phyloP scores from a whole-genome alignment of 768 basidiomycete species.

The Paxillus involutus region DNA sequence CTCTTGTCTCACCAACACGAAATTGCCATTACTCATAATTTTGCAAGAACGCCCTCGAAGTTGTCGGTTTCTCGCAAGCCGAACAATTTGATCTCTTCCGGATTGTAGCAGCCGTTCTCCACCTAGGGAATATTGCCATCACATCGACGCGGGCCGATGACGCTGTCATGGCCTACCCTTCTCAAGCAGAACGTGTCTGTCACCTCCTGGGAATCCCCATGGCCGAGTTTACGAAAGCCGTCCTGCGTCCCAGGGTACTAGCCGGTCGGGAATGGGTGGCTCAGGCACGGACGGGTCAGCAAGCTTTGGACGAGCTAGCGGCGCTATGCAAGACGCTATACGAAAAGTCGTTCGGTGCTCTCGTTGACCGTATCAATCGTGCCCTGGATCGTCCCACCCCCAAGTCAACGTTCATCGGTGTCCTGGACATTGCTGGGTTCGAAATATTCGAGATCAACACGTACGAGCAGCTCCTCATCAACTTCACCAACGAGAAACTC shows the following conservation, averaged over 20 bases:
- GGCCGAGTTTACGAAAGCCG: constrained; percentile 83
- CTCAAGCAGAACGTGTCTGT: constrained; percentile 87
- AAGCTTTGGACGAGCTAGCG: constrained; percentile 89
- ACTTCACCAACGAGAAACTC: constrained; percentile 97
- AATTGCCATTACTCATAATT: constrained; percentile 4
- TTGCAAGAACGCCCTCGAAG: constrained; percentile 72
- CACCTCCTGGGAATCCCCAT: constrained; percentile 89
- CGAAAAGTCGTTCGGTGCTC: constrained; percentile 91
- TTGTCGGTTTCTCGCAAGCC: constrained; percentile 80
- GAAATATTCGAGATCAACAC: constrained; percentile 95
- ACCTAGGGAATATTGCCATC: constrained; percentile 91
- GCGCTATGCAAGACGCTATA: constrained; percentile 94
- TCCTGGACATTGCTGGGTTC: constrained; percentile 98
- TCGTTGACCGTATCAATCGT: constrained; percentile 94
- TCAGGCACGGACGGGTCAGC: constrained; percentile 86
- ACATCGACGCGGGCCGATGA: constrained; percentile 78
- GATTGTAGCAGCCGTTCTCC: constrained; percentile 90
- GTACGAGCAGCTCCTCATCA: constrained; percentile 98
- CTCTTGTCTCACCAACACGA: neutral
- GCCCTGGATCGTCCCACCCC: constrained; percentile 92
- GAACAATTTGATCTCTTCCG: constrained; percentile 95
- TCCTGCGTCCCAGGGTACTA: constrained; percentile 85
- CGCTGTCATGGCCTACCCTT: constrained; percentile 72
- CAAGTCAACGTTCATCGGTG: constrained; percentile 94
- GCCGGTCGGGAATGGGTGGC: constrained; percentile 98